Percentiles rank a stretch among this genome's conserved stretches.
These are phyloP conservation scores for Penicillium taxi DNA, from an alignment of 495 filamentous ascomycete species.

Conservation along the genomic window DNA sequence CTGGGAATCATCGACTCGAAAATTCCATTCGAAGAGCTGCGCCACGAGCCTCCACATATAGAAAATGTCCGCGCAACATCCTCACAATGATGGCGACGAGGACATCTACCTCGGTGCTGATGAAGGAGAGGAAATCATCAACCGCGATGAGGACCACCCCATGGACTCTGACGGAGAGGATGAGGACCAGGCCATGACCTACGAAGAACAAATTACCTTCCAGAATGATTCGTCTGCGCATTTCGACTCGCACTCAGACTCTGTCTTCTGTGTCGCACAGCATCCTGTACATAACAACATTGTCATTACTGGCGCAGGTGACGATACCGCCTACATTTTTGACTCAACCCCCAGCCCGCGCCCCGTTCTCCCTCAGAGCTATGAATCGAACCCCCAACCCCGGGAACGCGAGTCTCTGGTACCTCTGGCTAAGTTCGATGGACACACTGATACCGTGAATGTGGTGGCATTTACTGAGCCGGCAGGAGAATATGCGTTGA, in stretches of 20 bases:
- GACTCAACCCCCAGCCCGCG: constrained; percentile 55
- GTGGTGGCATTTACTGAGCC: constrained; percentile 77
- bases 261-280: constrained; percentile 86
- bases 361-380: constrained; percentile 64
- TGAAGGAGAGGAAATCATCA: constrained; percentile 63
- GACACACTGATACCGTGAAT: constrained; percentile 87
- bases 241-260: constrained; percentile 82
- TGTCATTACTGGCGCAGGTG: constrained; percentile 82
- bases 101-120: constrained; percentile 56
- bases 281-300: constrained; percentile 74
- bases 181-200: constrained; percentile 51
- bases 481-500: constrained; percentile 73
- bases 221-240: constrained; percentile 88
- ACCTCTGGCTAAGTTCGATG: constrained; percentile 61
- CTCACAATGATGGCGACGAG: constrained; percentile 44
- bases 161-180: constrained; percentile 59
- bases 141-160: constrained; percentile 59
- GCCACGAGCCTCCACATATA: background rate
- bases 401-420: constrained; percentile 51
- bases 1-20: background rate
- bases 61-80: constrained; percentile 43
- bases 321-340: constrained; percentile 75
- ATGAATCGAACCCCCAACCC: constrained; percentile 57
- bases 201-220: constrained; percentile 60
- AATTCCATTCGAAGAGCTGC: background rate